Evolutionary conservation across 768 basidiomycete genomes (phyloP).

Genomic region (Leccinellum albellum): DNA sequence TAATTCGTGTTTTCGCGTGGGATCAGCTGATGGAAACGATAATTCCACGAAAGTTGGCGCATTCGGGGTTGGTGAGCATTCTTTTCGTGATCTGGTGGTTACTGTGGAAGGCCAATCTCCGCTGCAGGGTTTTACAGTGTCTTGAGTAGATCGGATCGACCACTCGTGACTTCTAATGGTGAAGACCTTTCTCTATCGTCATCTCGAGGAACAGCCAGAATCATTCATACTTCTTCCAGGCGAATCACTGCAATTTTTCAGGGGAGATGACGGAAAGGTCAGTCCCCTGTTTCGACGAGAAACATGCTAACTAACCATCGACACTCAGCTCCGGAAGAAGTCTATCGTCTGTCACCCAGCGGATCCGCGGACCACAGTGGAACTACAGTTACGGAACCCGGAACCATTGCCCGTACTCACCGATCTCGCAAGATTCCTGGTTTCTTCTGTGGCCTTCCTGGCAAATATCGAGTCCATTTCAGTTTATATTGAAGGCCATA

Average conservation of each 20-base stretch:
- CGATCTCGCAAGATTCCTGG: conserved; percentile 10
- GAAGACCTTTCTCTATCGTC: background rate
- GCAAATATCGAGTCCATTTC: conserved; percentile 1
- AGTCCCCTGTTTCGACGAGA: background rate
- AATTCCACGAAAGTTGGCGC: conserved; percentile 14
- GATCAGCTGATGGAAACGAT: conserved; percentile 12
- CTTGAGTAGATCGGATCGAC: conserved; percentile 15
- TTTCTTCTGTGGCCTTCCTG: conserved; percentile 12
- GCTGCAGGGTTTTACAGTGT: conserved; percentile 16
- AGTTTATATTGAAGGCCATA: background rate
- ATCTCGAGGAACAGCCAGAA: background rate
- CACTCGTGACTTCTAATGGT: conserved; percentile 13
- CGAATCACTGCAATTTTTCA: conserved; percentile 12
- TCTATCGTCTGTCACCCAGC: background rate
- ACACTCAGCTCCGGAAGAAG: conserved; percentile 3
- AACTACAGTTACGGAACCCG: conserved; percentile 6
- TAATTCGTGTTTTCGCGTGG: background rate
- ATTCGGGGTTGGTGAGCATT: conserved; percentile 14
- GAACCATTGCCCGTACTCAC: conserved; percentile 4
- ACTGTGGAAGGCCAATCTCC: background rate
- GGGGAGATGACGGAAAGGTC: conserved; percentile 8
- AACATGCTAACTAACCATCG: background rate
- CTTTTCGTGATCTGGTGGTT: background rate
- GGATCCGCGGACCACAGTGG: conserved; percentile 5
- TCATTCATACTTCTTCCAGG: conserved; percentile 1